Evolutionary conservation across 179 eudicot genomes (phyloP), one percentile per base, ranked within the genome.

Genomic region (Sideroxylon spinosum): DNA sequence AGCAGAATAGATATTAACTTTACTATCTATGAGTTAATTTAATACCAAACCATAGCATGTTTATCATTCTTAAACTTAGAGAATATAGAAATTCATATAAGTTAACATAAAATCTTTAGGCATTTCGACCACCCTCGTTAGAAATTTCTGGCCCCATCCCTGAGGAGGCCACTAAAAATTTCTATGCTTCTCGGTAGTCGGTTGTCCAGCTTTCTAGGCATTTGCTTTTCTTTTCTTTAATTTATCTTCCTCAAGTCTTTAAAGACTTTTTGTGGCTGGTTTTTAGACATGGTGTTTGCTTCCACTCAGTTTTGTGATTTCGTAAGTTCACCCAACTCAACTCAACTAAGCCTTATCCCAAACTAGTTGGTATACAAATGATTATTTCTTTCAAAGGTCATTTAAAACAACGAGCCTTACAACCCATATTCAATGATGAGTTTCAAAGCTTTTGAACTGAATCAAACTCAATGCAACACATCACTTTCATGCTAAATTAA

Each of bases 401-500:
- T 68, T 52, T 22, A 52, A 68, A 68, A 50, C 28, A 68, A 26
- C 11, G 56, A 28, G 11, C 9, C 61, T 55, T 55, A 56, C 22
- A 17, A 53, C 76, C 11, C 14, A 56, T 20, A 28, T 73, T 28
- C 64, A 19, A 55, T 48, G 53, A 73, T 73, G 49, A 73, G 11
- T 55, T 17, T 29, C 65, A 56, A 17, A 64, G 67, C 50, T 6
- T 60, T 74, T 37, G 28, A 74, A 60, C 66, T 37, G 29, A 74
- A 74, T 60, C 68, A 74, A 6, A 60, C 60, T 13, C 52, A 20
- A 73, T 56, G 57, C 28, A 70, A 71, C 46, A 55, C 44, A 28
- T 4, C 63, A 25, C n/a, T 53, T 72, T 72, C 75, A 55, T 72
- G 61, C 23, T 55, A 20, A 72, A 55, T 72, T 72, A 56, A 55